Evolutionary conservation across 805 yeast genomes (phyloP).

Genomic region (Wickerhamia fluorescens): DNA sequence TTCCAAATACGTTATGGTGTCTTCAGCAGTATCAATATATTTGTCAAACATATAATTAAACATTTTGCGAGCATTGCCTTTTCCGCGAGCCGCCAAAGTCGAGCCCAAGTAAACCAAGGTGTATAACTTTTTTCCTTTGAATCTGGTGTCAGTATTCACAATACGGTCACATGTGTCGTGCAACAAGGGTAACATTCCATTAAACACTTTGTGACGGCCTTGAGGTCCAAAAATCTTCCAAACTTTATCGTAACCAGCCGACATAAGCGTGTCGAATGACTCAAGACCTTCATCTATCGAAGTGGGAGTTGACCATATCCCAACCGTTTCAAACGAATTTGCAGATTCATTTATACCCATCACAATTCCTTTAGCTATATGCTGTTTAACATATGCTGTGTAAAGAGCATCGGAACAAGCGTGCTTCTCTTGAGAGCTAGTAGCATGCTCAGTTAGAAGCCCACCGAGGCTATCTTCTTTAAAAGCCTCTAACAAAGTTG

Average conservation of each 20-base stretch:
- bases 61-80: conserved; percentile 46
- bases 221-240: conserved; percentile 43
- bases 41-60: conserved; percentile 43
- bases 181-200: conserved; percentile 44
- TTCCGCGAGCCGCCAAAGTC: conserved; percentile 42
- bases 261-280: conserved; percentile 39
- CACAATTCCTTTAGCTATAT: conserved; percentile 43
- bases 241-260: conserved; percentile 45
- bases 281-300: conserved; percentile 36
- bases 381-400: conserved; percentile 46
- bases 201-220: conserved; percentile 44
- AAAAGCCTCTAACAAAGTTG: conserved; percentile 30
- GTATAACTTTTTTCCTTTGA: conserved; percentile 27
- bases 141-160: conserved; percentile 31
- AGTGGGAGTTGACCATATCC: conserved; percentile 47
- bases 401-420: conserved; percentile 35
- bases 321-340: conserved; percentile 44
- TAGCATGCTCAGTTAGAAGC: conserved; percentile 20
- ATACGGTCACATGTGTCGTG: conserved; percentile 43
- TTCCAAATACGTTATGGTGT: conserved; percentile 42
- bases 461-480: conserved; percentile 28
- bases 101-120: conserved; percentile 44
- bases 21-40: conserved; percentile 35
- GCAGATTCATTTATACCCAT: conserved; percentile 42
- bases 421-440: conserved; percentile 9